Percentiles rank a stretch among this genome's conserved stretches.
phyloP scores from a whole-genome alignment of 495 filamentous ascomycete genomes.

The Xylaria acuta region DNA sequence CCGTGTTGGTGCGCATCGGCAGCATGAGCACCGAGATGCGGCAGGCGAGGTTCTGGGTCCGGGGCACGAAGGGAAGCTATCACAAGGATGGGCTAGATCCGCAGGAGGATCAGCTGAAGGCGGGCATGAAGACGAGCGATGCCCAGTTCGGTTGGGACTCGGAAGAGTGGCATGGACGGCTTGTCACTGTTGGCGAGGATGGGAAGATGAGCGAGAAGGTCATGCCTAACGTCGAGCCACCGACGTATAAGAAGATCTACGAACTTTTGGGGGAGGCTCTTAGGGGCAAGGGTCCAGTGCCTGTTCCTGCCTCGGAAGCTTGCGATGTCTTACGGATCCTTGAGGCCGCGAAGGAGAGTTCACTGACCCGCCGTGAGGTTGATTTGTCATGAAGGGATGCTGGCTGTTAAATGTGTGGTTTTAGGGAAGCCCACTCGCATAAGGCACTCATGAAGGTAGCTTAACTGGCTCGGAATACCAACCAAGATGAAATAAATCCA shows the following conservation, averaged over 20 bases:
- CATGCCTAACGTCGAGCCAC: constrained; percentile 67
- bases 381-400: constrained; percentile 39
- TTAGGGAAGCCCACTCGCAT: not conserved
- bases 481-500: not conserved
- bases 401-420: not conserved
- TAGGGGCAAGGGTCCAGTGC: constrained; percentile 63
- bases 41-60: constrained; percentile 81
- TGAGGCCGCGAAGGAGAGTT: constrained; percentile 74
- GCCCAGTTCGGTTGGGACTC: constrained; percentile 70
- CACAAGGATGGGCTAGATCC: constrained; percentile 80
- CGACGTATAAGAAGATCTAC: constrained; percentile 79
- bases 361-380: constrained; percentile 66
- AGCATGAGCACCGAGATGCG: constrained; percentile 72
- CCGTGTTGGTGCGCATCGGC: constrained; percentile 72
- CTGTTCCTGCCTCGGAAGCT: constrained; percentile 74
- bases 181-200: constrained; percentile 49
- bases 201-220: constrained; percentile 49
- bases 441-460: not conserved
- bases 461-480: not conserved
- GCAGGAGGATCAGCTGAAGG: constrained; percentile 82
- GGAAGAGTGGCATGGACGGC: constrained; percentile 47
- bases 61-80: constrained; percentile 81
- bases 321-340: constrained; percentile 76
- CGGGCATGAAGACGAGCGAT: constrained; percentile 69
- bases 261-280: constrained; percentile 71